Base-by-base conservation (phyloP, 345 rosid species). In the Euphorbia lathyris region DNA sequence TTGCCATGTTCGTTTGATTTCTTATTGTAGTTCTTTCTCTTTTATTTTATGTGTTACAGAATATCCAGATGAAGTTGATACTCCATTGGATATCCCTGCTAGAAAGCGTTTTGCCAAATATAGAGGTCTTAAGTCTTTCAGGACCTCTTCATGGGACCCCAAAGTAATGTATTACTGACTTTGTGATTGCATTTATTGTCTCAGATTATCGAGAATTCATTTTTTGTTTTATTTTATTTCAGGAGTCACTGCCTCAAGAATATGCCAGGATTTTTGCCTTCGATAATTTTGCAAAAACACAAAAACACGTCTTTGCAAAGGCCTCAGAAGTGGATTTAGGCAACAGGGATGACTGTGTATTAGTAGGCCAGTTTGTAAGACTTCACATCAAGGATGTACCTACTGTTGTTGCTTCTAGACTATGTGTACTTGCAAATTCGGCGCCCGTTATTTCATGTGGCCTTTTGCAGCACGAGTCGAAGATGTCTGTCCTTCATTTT, bases 401-500 rank as follows among this genome's bases (percentile, higher is more conserved):
- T 55, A 69, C 65, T 22, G 63, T 29, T 74, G 83, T 83, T 80
- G 90, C 97, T 77, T 74, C 86, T 67, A 87, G 82, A 72, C 66
- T 92, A 70, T 81, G 83, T 74, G 71, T 64, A 25, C 53, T 79
- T 66, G 78, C 84, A 19, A 81, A 69, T 74, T 77, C 72, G 36
- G 72, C 70, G 40, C 93, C 97, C n/a, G 17, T 88, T 57, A 76
- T 87, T 67, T 84, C 81, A 47, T 87, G 85, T 78, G 99, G 99
- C 68, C 97, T 95, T 74, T 79, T 95, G 78, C 99, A 88, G 74
- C 97, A 90, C 55, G 99, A 91, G 75, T 92, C 99, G 66, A 95
- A 95, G 86, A 91, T 95, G 88, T 90, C 97, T n/a, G 96, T 92
- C 72, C 89, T 92, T 66, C 92, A 95, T 84, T 95, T 92, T 78